Conservation (phyloP, 192 early-diverging fungal genomes). For the Podila epigama region DNA sequence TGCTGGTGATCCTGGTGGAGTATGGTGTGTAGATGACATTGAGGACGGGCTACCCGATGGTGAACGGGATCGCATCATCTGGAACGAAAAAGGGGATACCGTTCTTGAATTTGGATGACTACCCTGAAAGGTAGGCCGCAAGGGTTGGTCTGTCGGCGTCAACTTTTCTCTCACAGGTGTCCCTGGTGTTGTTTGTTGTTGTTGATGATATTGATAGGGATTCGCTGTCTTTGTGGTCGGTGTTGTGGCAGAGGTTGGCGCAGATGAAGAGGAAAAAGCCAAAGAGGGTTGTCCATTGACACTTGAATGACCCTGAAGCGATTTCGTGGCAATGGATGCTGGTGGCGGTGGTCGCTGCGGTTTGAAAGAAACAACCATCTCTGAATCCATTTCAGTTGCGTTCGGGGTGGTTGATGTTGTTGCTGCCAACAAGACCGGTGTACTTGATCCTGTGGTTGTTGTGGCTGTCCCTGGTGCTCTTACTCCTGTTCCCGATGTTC, state of each 20-base stretch:
- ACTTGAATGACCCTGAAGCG: background rate
- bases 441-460: background rate
- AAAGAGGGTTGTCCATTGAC: no score
- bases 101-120: slow-evolving; percentile 37
- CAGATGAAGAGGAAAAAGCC: background rate
- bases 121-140: no score
- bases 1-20: slow-evolving; percentile 39
- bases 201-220: no score
- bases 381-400: background rate
- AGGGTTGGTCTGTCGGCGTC: background rate
- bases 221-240: no score
- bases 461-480: background rate
- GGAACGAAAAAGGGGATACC: slow-evolving; percentile 35
- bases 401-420: no score
- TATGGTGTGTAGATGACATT: slow-evolving; percentile 14
- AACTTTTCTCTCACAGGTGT: background rate
- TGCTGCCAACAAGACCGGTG: background rate
- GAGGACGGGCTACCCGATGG: slow-evolving; percentile 29
- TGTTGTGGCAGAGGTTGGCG: background rate
- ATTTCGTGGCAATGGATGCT: background rate
- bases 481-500: background rate
- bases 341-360: background rate
- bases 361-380: background rate
- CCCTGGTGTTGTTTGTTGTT: background rate
- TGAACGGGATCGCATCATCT: slow-evolving; percentile 33